Conservation (phyloP, 2,329 filamentous ascomycete species). For the Anthostomella pinea region DNA sequence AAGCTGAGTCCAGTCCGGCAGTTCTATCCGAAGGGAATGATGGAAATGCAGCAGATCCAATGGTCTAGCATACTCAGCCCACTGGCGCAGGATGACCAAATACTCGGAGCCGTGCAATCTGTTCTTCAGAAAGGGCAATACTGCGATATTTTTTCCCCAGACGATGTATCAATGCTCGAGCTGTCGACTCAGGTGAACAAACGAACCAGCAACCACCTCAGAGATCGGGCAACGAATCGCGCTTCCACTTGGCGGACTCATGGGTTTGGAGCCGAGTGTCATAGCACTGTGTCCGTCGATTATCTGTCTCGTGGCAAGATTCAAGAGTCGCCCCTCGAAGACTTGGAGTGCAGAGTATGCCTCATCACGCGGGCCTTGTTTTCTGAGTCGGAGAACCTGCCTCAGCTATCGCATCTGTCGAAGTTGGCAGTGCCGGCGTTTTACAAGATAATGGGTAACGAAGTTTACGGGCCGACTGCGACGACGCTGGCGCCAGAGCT, state of each 20-base stretch:
- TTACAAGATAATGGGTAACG: too few species aligned
- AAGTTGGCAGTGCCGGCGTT: too few species aligned
- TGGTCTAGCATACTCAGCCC: background rate
- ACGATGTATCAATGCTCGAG: background rate
- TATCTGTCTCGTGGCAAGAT: too few species aligned
- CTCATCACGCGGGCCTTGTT: too few species aligned
- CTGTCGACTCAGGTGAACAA: background rate
- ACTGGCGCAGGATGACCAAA: background rate
- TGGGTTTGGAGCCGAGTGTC: too few species aligned
- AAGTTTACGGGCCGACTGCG: too few species aligned
- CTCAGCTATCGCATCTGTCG: too few species aligned
- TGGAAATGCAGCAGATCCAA: background rate
- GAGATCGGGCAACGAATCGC: background rate
- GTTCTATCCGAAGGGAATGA: background rate
- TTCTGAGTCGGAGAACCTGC: too few species aligned
- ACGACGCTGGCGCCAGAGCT: too few species aligned
- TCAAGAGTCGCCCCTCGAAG: too few species aligned
- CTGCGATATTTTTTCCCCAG: background rate
- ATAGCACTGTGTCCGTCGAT: too few species aligned
- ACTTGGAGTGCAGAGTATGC: too few species aligned
- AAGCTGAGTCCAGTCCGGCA: background rate
- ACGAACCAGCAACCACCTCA: background rate
- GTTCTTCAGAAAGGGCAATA: background rate
- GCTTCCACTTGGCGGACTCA: background rate
- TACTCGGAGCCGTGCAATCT: background rate